phyloP scores from a whole-genome alignment of 257 asterid genomes.

The Ajuga chamaepitys region DNA sequence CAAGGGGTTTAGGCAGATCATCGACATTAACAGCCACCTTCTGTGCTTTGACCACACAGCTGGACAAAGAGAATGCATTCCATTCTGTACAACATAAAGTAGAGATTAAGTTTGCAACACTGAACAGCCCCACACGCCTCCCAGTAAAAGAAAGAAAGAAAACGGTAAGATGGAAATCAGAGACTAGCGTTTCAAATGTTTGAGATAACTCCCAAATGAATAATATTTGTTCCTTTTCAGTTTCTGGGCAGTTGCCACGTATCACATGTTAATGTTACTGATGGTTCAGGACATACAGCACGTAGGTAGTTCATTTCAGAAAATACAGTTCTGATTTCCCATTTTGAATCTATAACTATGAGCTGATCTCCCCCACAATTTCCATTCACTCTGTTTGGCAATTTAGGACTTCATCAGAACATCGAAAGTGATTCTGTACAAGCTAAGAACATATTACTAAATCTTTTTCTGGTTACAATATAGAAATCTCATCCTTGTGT shows the following conservation, averaged over 20 bases:
- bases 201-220: neutral
- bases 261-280: neutral
- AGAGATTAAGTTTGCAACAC: constrained; percentile 12
- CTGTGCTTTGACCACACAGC: constrained; percentile 99
- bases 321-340: neutral
- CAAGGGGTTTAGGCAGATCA: constrained; percentile 88
- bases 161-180: no score
- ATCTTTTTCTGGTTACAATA: neutral
- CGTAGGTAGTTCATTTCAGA: neutral
- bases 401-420: neutral
- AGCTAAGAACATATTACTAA: neutral
- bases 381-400: neutral
- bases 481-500: neutral
- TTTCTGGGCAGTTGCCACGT: no score
- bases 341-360: neutral
- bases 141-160: no score
- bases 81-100: constrained; percentile 48
- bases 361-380: neutral
- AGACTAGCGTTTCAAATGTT: neutral
- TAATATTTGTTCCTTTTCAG: neutral
- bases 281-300: neutral
- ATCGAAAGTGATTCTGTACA: neutral
- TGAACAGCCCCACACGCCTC: neutral
- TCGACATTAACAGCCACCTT: constrained; percentile 96
- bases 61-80: constrained; percentile 96